phyloP scores from a whole-genome alignment of 2,329 filamentous ascomycete genomes.

The Thermoascus crustaceus region DNA sequence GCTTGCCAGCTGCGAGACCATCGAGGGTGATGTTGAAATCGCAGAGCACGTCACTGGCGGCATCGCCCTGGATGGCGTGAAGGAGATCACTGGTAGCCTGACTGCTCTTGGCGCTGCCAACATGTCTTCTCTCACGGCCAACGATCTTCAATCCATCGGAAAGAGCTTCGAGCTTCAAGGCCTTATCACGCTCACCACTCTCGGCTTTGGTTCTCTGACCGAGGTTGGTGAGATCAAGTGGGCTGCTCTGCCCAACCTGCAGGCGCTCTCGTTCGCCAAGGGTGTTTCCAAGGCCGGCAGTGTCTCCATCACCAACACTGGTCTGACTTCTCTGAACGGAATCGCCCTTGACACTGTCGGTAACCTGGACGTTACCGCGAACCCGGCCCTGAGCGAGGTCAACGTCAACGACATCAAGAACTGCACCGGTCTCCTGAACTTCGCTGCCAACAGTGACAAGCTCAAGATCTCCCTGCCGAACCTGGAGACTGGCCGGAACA shows the following conservation, averaged over 20 bases:
- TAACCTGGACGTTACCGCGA: slow-evolving; percentile 81
- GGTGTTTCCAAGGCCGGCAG: slow-evolving; percentile 56
- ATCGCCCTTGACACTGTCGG: slow-evolving; percentile 70
- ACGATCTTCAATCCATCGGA: slow-evolving; percentile 56
- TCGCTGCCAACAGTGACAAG: slow-evolving; percentile 71
- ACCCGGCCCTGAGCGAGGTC: slow-evolving; percentile 67
- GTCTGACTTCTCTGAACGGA: slow-evolving; percentile 67
- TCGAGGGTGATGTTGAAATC: slow-evolving; percentile 62
- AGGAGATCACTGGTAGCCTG: slow-evolving; percentile 52
- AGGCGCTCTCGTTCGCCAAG: slow-evolving; percentile 52
- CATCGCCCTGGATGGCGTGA: slow-evolving; percentile 55
- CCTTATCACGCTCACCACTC: slow-evolving; percentile 58
- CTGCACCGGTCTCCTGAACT: slow-evolving; percentile 60
- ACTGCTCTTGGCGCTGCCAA: slow-evolving; percentile 47
- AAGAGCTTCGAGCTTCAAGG: slow-evolving; percentile 62
- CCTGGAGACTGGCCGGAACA: slow-evolving; percentile 68
- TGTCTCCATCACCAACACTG: slow-evolving; percentile 78
- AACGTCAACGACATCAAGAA: slow-evolving; percentile 66
- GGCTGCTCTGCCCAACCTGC: slow-evolving; percentile 60
- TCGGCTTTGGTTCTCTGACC: slow-evolving; percentile 59
- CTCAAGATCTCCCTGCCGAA: slow-evolving; percentile 68
- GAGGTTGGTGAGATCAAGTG: slow-evolving; percentile 61
- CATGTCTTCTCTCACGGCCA: slow-evolving; percentile 56
- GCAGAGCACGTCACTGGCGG: slow-evolving; percentile 46
- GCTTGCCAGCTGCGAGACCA: slow-evolving; percentile 57